Evolutionary conservation across 1,139 yeast species (phyloP), one percentile per base, ranked within the genome.

Genomic region (Protomyces macrosporus): DNA sequence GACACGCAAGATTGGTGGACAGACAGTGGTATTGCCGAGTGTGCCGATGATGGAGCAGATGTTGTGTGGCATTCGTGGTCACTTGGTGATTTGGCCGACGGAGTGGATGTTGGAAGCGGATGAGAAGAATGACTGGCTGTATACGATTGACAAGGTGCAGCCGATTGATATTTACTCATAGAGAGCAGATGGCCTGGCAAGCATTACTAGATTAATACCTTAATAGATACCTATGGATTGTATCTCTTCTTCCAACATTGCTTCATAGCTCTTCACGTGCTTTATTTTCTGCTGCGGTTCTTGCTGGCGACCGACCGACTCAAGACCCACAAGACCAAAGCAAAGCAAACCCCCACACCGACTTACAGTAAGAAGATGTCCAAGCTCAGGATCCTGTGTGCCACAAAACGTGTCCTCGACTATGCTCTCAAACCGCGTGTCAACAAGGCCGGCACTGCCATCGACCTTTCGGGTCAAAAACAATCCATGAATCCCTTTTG

Each of bases 161-260:
- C 99, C 99, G 1, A 84, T 93, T 66, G 98, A 93, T 74, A 93
- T 93, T 64, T 93, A 88, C 75, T 96, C 91, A 72, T 93, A 75
- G 65, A n/a, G 9, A n/a, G 23, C 62, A 70, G 72, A 9, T 1
- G 39, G 23, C 23, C 23, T 23, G 1, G 23, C 23, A 23, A 23
- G 23, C 23, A 23, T 23, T 23, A 23, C 23, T 23, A 23, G 23
- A 23, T 23, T 23, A 23, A 23, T 23, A n/a, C n/a, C n/a, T n/a
- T n/a, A n/a, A n/a, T n/a, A n/a, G n/a, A n/a, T n/a, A n/a, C n/a
- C n/a, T n/a, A n/a, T n/a, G n/a, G n/a, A n/a, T n/a, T n/a, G n/a
- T n/a, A n/a, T n/a, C n/a, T n/a, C n/a, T n/a, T n/a, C n/a, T n/a
- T n/a, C n/a, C n/a, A n/a, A n/a, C n/a, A n/a, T n/a, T n/a, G n/a